A percentile compares a stretch with the other conserved stretches of the same genome.
Conservation (phyloP, 345 rosid species). For the Sonneratia alba region DNA sequence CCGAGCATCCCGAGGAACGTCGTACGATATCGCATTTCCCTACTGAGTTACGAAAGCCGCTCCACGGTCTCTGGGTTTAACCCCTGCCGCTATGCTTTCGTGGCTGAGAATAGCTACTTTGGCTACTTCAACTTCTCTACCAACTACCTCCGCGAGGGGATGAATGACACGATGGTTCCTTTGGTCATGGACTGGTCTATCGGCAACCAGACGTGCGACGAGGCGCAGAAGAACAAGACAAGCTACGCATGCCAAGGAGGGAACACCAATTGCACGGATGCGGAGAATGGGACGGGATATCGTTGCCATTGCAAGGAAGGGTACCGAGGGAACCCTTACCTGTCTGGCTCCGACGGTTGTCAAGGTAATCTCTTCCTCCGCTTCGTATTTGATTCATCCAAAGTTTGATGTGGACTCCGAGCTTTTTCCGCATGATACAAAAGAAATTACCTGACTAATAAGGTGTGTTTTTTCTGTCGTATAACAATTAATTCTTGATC, state of each 20-base stretch:
- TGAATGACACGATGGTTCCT: neutral
- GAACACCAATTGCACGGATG: constrained; percentile 4
- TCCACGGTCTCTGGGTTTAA: constrained; percentile 4
- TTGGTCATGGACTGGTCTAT: neutral
- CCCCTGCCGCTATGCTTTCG: constrained; percentile 26
- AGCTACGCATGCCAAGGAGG: constrained; percentile 7
- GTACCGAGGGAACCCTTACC: constrained; percentile 1
- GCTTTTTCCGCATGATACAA: too few relatives aligned
- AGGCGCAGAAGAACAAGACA: neutral
- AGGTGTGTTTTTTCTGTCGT: too few relatives aligned
- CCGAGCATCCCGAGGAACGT: constrained; percentile 21
- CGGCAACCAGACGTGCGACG: neutral
- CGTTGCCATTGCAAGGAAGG: neutral
- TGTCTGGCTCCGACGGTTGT: neutral
- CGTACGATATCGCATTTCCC: neutral
- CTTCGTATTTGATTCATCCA: too few relatives aligned
- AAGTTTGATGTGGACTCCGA: too few relatives aligned
- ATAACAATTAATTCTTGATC: too few relatives aligned
- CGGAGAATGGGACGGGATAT: neutral
- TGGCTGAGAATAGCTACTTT: constrained; percentile 16
- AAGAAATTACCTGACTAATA: too few relatives aligned
- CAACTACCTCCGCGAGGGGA: neutral
- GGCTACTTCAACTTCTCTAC: constrained; percentile 6
- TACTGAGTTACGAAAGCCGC: constrained; percentile 3
- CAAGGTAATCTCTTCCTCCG: neutral